Percentiles rank a stretch among this genome's conserved stretches.
These are phyloP conservation scores for Aspergillus sp. DNA, from an alignment of 2,329 filamentous ascomycete genomes.

Conservation along the genomic window DNA sequence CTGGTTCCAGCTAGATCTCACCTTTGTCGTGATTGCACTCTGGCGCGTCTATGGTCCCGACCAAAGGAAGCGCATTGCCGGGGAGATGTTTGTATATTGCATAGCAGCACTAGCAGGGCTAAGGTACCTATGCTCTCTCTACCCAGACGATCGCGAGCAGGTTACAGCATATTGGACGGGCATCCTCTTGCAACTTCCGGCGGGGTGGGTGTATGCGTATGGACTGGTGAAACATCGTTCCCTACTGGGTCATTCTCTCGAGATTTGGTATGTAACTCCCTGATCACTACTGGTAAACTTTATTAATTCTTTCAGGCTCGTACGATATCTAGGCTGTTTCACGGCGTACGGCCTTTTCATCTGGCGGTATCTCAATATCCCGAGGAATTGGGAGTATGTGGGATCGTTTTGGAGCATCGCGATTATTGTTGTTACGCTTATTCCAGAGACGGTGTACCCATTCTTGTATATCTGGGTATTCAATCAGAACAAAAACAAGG, in stretches of 20 bases:
- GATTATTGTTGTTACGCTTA: slow-evolving; percentile 19
- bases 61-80: slow-evolving; percentile 7
- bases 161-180: slow-evolving; percentile 25
- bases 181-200: slow-evolving; percentile 20
- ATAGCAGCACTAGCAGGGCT: slow-evolving; percentile 3
- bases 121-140: slow-evolving; percentile 4
- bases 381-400: slow-evolving; percentile 23
- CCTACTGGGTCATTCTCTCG: slow-evolving; percentile 18
- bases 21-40: slow-evolving; percentile 11
- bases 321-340: slow-evolving; percentile 21
- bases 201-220: slow-evolving; percentile 19
- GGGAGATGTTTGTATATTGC: slow-evolving; percentile 4
- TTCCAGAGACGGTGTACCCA: slow-evolving; percentile 23
- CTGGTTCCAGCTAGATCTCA: slow-evolving; percentile 20
- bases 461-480: slow-evolving; percentile 17
- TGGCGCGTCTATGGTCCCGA: slow-evolving; percentile 9
- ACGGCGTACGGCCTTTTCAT: slow-evolving; percentile 22
- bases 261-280: slow-evolving; percentile 16
- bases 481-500: slow-evolving; percentile 1
- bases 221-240: slow-evolving; percentile 13
- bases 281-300: too few species aligned
- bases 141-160: slow-evolving; percentile 22
- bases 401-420: slow-evolving; percentile 19
- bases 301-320: slow-evolving; percentile 7
- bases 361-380: slow-evolving; percentile 22